phyloP scores from a whole-genome alignment of 192 early-diverging fungal genomes.

The Podila minutissima region DNA sequence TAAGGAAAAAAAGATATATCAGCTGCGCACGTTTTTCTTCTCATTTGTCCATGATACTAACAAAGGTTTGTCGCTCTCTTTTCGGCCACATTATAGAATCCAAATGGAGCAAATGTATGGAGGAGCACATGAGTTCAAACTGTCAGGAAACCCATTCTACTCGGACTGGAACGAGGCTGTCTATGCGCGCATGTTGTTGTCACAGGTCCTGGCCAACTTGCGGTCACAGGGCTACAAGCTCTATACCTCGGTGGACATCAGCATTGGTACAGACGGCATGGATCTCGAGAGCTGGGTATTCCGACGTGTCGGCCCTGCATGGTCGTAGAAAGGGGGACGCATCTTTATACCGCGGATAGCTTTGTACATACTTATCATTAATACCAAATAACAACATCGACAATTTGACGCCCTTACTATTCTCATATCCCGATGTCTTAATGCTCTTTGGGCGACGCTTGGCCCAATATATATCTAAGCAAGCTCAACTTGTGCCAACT shows the following conservation, averaged over 20 bases:
- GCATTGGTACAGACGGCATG: neutral
- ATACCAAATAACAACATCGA: too few relatives aligned
- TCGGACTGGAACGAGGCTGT: slow-evolving; percentile 12
- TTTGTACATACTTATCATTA: too few relatives aligned
- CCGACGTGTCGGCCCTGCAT: neutral
- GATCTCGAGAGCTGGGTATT: slow-evolving; percentile 3
- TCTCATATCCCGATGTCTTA: too few relatives aligned
- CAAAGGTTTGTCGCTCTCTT: too few relatives aligned
- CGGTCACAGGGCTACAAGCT: slow-evolving; percentile 24
- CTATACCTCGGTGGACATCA: slow-evolving; percentile 35
- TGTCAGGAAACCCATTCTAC: slow-evolving; percentile 25
- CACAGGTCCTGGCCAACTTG: slow-evolving; percentile 28
- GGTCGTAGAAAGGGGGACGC: neutral
- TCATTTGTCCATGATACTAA: too few relatives aligned
- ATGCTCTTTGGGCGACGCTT: too few relatives aligned
- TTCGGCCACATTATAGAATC: slow-evolving; percentile 3
- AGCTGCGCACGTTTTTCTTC: neutral
- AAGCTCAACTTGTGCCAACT: too few relatives aligned
- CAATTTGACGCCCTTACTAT: too few relatives aligned
- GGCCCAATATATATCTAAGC: too few relatives aligned
- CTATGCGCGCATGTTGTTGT: slow-evolving; percentile 19
- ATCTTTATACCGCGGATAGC: neutral
- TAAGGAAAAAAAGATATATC: neutral
- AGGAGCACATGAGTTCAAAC: slow-evolving; percentile 20
- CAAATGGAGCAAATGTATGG: slow-evolving; percentile 3